Base-by-base conservation (phyloP, 352 stramenopile genomes). In the Plasmopara halstedii region DNA sequence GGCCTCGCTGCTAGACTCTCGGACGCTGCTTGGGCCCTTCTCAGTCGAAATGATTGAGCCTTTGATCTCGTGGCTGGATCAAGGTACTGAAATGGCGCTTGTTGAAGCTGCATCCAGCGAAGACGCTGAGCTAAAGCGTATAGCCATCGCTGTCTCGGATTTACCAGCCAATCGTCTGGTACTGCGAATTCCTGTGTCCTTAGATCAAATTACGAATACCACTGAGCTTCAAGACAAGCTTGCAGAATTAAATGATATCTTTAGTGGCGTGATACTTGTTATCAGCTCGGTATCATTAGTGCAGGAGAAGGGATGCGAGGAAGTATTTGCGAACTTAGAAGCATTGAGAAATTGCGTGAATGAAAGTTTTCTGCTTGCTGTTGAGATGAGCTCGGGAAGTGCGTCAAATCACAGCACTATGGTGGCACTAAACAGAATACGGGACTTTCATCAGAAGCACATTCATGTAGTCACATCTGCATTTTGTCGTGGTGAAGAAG, bases 11-110 rank as follows among this genome's bases (percentile, higher is more conserved):
- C 33, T 80, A 21, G 57, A 64, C n/a, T 46, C 58, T n/a, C 64
- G 76, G 15, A 49, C 70, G 33, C 42, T 88, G 25, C 47, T 86
- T 2, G 81, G 81, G 19, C 77, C 77, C 11, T 92, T 92, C 48
- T 41, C 53, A 0, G 37, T 53, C 19, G 59, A 71, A 8, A 86
- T 82, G 63, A 68, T 88, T 14, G 73, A 79, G 8, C 38, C 44
- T 4, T 53, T 83, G 2, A 62, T 68, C 38, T 52, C 38, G 25
- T 92, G 78, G 78, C 64, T 92, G 32, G 73, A 92, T 37, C 59
- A 92, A 18, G 76, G 80, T 8, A 42, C 70, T 1, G 32, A 53
- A 2, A 76, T 78, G 32, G 71, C 83, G 39, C 51, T 92, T 18
- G 62, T 92, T 17, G 50, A 71, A 2, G 70, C 63, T 13, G 47